phyloP scores from a whole-genome alignment of 345 rosid genomes.

The Eucalyptus microcorys region DNA sequence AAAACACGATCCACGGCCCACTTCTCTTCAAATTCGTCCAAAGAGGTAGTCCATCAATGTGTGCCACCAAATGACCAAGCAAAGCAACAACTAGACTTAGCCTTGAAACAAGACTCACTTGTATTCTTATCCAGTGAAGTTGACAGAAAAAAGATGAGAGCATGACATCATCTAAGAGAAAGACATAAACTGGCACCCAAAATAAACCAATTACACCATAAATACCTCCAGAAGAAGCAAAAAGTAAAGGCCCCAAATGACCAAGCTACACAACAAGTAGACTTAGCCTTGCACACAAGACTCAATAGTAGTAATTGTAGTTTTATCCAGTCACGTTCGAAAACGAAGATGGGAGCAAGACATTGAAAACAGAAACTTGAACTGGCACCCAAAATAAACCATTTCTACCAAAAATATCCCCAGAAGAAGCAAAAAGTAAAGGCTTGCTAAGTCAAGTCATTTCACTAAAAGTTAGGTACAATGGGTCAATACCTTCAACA shows the following conservation, averaged over 20 bases:
- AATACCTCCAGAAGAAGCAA: not conserved
- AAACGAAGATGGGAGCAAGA: not conserved
- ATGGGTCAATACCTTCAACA: not conserved
- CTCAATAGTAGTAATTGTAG: not conserved
- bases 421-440: not conserved
- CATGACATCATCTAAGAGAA: not conserved
- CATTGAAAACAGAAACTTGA: not conserved
- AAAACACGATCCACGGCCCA: not conserved
- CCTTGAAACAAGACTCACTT: not conserved
- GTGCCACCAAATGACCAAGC: not conserved
- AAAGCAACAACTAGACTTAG: not conserved
- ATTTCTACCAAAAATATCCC: not conserved
- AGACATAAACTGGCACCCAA: not conserved
- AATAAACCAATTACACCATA: not conserved
- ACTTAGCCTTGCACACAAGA: not conserved
- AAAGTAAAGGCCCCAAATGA: not conserved
- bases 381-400: not conserved
- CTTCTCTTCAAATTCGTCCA: not conserved
- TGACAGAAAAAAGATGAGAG: not conserved
- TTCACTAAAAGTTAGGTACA: not conserved
- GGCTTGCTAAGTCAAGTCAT: not conserved
- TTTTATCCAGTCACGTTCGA: not conserved
- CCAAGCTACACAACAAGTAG: not conserved
- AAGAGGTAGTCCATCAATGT: not conserved
- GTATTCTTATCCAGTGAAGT: not conserved